Evolutionary conservation across 805 yeast genomes (phyloP).

Genomic region (Wickerhamomyces ciferrii): DNA sequence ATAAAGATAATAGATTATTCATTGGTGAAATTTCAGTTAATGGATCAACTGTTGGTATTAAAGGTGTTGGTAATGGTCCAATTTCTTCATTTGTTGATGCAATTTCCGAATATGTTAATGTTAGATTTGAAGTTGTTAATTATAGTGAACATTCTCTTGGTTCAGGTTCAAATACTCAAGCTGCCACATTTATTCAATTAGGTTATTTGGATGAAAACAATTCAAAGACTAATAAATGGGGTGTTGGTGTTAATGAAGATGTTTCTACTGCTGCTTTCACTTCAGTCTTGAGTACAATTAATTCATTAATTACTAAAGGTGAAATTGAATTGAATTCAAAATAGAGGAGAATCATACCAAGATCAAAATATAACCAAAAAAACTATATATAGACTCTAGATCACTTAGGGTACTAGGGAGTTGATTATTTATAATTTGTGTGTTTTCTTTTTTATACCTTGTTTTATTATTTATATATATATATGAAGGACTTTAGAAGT

Average conservation of each 20-base stretch:
- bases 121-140: conserved; percentile 55
- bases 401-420: not conserved
- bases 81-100: conserved; percentile 71
- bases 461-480: no score
- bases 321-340: conserved; percentile 9
- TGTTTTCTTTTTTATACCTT: no score
- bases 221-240: conserved; percentile 57
- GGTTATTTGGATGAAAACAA: conserved; percentile 39
- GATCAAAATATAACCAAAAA: no score
- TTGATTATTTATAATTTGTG: not conserved
- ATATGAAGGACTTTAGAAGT: not conserved
- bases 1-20: conserved; percentile 37
- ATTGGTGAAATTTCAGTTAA: conserved; percentile 34
- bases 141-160: conserved; percentile 74
- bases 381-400: no score
- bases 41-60: conserved; percentile 28
- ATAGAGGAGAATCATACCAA: no score
- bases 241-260: conserved; percentile 89
- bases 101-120: conserved; percentile 43
- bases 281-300: conserved; percentile 61
- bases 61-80: conserved; percentile 75
- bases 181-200: conserved; percentile 68
- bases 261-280: conserved; percentile 80
- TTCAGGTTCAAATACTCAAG: conserved; percentile 63
- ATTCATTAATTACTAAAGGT: conserved; percentile 26